Percentiles rank a stretch among this genome's conserved stretches.
phyloP scores from a whole-genome alignment of 2,329 filamentous ascomycete genomes.

The Neoascochyta sp. region DNA sequence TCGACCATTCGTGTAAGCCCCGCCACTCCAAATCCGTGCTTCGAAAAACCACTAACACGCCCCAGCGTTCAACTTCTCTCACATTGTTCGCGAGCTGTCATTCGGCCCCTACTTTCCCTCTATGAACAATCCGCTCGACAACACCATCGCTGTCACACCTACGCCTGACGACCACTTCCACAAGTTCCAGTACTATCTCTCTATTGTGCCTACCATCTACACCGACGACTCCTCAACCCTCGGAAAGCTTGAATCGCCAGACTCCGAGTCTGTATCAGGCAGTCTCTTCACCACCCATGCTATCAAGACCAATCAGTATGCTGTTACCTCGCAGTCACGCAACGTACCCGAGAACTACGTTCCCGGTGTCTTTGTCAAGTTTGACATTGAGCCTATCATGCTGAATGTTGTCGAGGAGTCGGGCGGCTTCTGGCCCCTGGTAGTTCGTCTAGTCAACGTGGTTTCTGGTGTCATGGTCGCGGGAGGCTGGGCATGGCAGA shows the following conservation, averaged over 20 bases:
- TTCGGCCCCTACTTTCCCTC: constrained; percentile 97
- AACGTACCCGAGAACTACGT: constrained; percentile 65
- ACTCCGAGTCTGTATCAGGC: constrained; percentile 35
- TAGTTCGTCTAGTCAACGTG: constrained; percentile 85
- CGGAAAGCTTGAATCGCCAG: constrained; percentile 45
- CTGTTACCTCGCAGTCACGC: constrained; percentile 83
- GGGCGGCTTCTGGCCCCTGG: constrained; percentile 67
- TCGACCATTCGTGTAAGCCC: constrained; percentile 73
- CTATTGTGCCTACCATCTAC: constrained; percentile 91
- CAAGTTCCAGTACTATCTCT: constrained; percentile 98
- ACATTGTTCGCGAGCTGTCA: constrained; percentile 91
- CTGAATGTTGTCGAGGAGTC: constrained; percentile 80
- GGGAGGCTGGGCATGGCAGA: constrained; percentile 86
- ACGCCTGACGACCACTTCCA: constrained; percentile 72
- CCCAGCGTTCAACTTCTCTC: constrained; percentile 92
- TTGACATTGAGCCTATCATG: constrained; percentile 94
- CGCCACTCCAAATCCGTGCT: neutral
- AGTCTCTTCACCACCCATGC: constrained; percentile 49
- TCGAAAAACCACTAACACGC: constrained; percentile 6
- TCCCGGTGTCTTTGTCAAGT: constrained; percentile 96
- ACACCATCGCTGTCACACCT: constrained; percentile 83
- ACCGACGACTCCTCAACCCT: constrained; percentile 49
- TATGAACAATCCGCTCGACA: constrained; percentile 89
- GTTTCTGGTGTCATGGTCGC: constrained; percentile 87
- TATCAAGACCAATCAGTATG: constrained; percentile 95